phyloP scores from a whole-genome alignment of 2,329 filamentous ascomycete genomes.

The Mariannaea sp. region DNA sequence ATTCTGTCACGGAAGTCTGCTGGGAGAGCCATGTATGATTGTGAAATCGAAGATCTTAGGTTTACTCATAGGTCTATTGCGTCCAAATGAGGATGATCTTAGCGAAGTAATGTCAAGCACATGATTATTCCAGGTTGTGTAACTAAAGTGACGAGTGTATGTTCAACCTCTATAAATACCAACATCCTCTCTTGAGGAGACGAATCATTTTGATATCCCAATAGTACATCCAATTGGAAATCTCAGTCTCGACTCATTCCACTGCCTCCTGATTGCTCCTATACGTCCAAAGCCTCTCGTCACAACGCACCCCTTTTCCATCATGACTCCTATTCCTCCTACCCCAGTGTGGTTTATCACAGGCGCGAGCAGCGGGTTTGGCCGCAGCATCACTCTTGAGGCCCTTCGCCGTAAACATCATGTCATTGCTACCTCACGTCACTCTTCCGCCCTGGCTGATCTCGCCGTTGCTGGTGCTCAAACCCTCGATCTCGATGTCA shows the following conservation, averaged over 20 bases:
- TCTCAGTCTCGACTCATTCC: neutral
- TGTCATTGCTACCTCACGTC: conserved; percentile 53
- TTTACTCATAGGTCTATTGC: neutral
- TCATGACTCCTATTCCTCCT: conserved; percentile 25
- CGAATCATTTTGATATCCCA: neutral
- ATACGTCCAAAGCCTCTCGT: neutral
- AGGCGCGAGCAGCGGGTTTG: conserved; percentile 52
- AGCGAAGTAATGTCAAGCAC: neutral
- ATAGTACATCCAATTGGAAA: neutral
- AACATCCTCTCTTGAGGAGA: neutral
- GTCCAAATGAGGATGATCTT: neutral
- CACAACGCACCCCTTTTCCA: neutral
- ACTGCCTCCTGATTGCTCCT: neutral
- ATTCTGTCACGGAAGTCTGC: neutral
- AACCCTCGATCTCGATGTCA: conserved; percentile 20
- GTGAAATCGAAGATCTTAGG: neutral
- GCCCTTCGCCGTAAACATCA: conserved; percentile 49
- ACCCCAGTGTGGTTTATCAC: conserved; percentile 52
- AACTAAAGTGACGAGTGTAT: neutral
- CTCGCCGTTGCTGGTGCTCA: conserved; percentile 17
- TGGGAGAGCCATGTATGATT: no score
- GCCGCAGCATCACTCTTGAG: conserved; percentile 48
- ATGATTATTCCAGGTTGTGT: neutral
- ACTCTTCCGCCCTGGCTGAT: conserved; percentile 24
- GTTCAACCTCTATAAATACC: neutral